Base-by-base conservation (phyloP, 1,139 yeast genomes). In the Scheffersomyces quercinus region DNA sequence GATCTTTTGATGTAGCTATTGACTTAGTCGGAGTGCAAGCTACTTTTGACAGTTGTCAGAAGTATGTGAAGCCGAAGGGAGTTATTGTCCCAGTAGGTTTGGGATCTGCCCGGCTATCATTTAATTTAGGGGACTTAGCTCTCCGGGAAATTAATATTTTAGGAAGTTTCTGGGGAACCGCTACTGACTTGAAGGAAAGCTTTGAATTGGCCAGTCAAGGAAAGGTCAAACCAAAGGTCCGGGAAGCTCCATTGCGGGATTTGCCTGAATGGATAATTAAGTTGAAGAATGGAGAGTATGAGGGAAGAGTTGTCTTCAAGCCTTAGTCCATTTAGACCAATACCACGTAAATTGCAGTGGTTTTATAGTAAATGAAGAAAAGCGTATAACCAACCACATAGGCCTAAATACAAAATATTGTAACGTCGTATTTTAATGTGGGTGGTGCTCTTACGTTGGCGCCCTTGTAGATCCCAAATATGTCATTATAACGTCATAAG, bases 231-330 rank as follows among this genome's bases (percentile, higher is more conserved):
- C 40, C 40, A 6, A 38, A 38, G 34, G 16, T 28, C 13, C 12
- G 36, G n/a, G 28, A 15, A 8, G 35, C 35, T 14, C 40, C 40
- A 28, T 37, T 42, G 42, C 24, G 14, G 34, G 34, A 42, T 9
- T 29, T 42, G 12, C 45, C 45, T 5, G 30, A 36, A 20, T 39
- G 32, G 29, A 24, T 42, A n/a, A 28, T 34, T 12, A 36, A 35
- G 36, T 42, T 42, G 16, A 16, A 26, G 31, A 24, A 39, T 28
- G 35, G 36, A 6, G 28, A 35, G 28, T 33, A 38, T 12, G 40
- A 30, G 12, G 45, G 45, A 11, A 20, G 45, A 15, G 40, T 39
- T 11, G 42, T 36, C 7, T 39, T 42, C 38, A 28, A 14, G 16
- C 38, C 38, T 37, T 48, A 35, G 34, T 32, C 36, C 4, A 13